phyloP scores from a whole-genome alignment of 148 eudicot genomes.

The Hydrangea macrophylla region DNA sequence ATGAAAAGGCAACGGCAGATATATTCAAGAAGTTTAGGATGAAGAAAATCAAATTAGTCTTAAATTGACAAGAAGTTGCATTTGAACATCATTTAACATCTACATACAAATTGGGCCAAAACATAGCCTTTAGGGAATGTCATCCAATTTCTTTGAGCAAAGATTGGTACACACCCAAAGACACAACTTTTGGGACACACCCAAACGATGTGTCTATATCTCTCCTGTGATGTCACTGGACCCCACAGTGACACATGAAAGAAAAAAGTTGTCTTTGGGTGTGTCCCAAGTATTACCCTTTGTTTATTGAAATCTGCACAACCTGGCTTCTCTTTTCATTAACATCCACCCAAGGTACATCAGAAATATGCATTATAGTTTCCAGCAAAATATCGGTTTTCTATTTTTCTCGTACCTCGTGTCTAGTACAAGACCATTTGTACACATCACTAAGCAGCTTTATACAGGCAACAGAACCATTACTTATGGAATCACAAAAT shows the following conservation, averaged over 20 bases:
- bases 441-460: slow-evolving; percentile 2
- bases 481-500: background rate
- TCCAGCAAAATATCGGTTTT: background rate
- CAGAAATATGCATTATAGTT: background rate
- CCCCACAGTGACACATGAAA: too few species aligned
- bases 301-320: background rate
- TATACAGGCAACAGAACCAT: background rate
- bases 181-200: too few species aligned
- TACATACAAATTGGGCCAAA: background rate
- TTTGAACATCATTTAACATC: background rate
- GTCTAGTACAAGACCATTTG: background rate
- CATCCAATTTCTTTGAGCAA: background rate
- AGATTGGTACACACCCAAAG: too few species aligned
- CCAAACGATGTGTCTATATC: too few species aligned
- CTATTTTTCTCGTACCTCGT: background rate
- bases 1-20: background rate
- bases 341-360: background rate
- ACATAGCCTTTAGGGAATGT: background rate
- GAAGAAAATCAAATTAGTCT: background rate
- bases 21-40: background rate
- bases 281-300: too few species aligned
- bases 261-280: too few species aligned
- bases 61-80: background rate
- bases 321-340: background rate
- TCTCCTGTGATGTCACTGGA: too few species aligned